A percentile compares a stretch with the other conserved stretches of the same genome.
phyloP scores from a whole-genome alignment of 345 rosid species.

The Stellera chamaejasme region DNA sequence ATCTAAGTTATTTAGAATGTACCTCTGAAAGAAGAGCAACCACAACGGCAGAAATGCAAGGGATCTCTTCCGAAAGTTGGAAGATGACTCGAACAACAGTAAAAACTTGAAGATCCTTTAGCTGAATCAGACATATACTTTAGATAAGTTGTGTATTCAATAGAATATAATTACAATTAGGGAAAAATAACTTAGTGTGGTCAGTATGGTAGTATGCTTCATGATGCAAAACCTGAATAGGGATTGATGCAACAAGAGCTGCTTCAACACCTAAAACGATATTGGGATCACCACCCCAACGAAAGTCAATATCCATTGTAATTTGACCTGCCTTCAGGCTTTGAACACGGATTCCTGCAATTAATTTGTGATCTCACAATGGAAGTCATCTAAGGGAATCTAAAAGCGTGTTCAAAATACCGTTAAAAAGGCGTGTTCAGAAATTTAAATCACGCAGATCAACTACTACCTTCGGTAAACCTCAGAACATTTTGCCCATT shows the following conservation, averaged over 20 bases:
- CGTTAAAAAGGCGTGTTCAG: neutral
- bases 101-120: conserved; percentile 97
- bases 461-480: neutral
- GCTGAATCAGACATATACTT: conserved; percentile 37
- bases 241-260: conserved; percentile 94
- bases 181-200: no score
- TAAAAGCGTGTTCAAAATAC: no score
- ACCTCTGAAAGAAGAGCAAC: conserved; percentile 97
- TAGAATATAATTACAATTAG: neutral
- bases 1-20: conserved; percentile 5
- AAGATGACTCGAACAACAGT: conserved; percentile 90
- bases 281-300: conserved; percentile 99
- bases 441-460: neutral
- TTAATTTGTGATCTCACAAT: conserved; percentile 16
- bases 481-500: no score
- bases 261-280: conserved; percentile 89
- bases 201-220: neutral
- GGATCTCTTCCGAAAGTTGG: conserved; percentile 97
- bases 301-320: conserved; percentile 91
- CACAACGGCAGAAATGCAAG: conserved; percentile 96
- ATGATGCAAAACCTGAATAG: conserved; percentile 77
- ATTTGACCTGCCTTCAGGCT: conserved; percentile 95
- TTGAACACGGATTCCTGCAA: conserved; percentile 93
- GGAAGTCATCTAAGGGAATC: neutral
- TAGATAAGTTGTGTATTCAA: conserved; percentile 4